Conservation (phyloP, 2,329 filamentous ascomycete genomes). For the Coleophoma cylindrospora region DNA sequence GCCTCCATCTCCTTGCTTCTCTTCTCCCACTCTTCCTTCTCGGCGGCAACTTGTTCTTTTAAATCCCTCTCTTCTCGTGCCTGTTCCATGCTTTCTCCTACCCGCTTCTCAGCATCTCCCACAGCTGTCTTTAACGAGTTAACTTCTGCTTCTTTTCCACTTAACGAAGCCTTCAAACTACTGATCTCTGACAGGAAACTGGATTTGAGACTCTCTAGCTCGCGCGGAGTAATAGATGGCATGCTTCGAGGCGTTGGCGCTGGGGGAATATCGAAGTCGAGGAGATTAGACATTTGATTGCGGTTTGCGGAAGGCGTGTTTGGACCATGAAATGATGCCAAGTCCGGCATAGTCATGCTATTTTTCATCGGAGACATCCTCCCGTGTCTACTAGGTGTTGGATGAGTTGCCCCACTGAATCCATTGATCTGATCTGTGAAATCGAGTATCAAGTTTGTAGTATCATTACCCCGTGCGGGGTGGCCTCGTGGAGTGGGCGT, state of each 20-base stretch:
- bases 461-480: conserved; percentile 29
- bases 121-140: conserved; percentile 82
- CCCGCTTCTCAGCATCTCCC: conserved; percentile 84
- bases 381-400: conserved; percentile 44
- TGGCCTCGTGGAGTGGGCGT: conserved; percentile 33
- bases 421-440: conserved; percentile 75
- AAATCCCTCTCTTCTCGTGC: conserved; percentile 70
- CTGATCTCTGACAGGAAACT: conserved; percentile 89
- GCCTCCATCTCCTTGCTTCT: conserved; percentile 81
- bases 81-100: conserved; percentile 79
- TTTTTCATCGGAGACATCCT: conserved; percentile 39
- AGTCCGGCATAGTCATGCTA: conserved; percentile 14
- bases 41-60: conserved; percentile 67
- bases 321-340: conserved; percentile 10
- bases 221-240: conserved; percentile 84
- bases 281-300: conserved; percentile 56
- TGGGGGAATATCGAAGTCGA: conserved; percentile 92
- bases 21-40: conserved; percentile 79
- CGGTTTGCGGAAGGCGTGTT: conserved; percentile 20
- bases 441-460: conserved; percentile 77
- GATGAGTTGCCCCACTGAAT: conserved; percentile 34
- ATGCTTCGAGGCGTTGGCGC: conserved; percentile 88
- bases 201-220: conserved; percentile 90
- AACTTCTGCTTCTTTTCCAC: conserved; percentile 89
- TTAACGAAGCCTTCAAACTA: conserved; percentile 85